Percentiles rank a stretch among this genome's conserved stretches.
Conservation (phyloP, 179 eudicot species). For the Nepenthes alata region DNA sequence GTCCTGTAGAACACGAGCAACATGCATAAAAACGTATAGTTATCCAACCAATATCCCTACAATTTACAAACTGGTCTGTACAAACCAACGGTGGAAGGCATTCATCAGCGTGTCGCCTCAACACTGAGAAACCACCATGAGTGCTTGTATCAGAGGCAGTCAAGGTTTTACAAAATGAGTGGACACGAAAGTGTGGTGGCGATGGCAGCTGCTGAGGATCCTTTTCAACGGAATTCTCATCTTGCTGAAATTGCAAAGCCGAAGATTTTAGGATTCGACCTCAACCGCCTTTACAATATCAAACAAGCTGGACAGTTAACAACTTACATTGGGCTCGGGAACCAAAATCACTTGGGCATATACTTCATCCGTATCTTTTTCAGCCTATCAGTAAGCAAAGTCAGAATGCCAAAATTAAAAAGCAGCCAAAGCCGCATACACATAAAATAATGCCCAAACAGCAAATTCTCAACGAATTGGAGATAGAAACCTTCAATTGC, state of each 20-base stretch:
- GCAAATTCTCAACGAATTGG: too few species aligned
- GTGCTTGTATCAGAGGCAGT: slow-evolving; percentile 98
- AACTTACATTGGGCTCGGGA: slow-evolving; percentile 57
- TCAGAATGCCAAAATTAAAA: background rate
- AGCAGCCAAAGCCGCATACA: too few species aligned
- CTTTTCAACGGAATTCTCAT: slow-evolving; percentile 44
- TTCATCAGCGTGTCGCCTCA: slow-evolving; percentile 96
- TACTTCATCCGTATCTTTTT: slow-evolving; percentile 87
- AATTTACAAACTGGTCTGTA: background rate
- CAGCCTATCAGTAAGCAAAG: slow-evolving; percentile 43
- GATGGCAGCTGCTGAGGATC: slow-evolving; percentile 37
- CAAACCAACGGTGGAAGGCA: slow-evolving; percentile 82
- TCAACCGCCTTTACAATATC: background rate
- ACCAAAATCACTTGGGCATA: slow-evolving; percentile 78
- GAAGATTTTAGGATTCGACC: background rate
- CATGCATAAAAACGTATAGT: slow-evolving; percentile 1
- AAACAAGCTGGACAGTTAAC: slow-evolving; percentile 23
- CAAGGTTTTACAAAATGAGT: slow-evolving; percentile 84
- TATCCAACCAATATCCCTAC: slow-evolving; percentile 1
- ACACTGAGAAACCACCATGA: slow-evolving; percentile 94
- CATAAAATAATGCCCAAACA: too few species aligned
- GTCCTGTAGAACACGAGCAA: slow-evolving; percentile 35
- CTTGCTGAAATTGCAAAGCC: slow-evolving; percentile 36
- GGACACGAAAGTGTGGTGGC: slow-evolving; percentile 54
- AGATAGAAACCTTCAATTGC: slow-evolving; percentile 37